These are phyloP conservation scores for Clonostachys solani DNA, from an alignment of 2,329 filamentous ascomycete genomes.

Conservation along the genomic window DNA sequence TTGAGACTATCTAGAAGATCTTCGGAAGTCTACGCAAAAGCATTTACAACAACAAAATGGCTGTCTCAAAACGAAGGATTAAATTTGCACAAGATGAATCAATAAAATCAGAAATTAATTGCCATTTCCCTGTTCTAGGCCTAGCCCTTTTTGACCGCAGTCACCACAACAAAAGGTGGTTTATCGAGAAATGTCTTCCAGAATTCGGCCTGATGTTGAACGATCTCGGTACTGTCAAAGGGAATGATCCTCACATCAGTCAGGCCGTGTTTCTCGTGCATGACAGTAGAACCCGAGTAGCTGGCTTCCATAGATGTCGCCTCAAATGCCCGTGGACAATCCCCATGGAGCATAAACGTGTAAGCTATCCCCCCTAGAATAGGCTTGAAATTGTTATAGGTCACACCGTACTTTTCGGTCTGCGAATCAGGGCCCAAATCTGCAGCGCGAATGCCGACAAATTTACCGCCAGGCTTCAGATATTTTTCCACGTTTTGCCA, in stretches of 20 bases:
- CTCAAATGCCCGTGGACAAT: not conserved
- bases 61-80: too few relatives aligned
- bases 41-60: too few relatives aligned
- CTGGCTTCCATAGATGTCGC: not conserved
- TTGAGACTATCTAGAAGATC: too few relatives aligned
- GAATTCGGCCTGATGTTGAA: not conserved
- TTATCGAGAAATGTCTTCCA: not conserved
- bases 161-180: not conserved
- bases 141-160: not conserved
- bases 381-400: not conserved
- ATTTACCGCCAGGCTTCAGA: constrained; percentile 18
- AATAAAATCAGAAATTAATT: too few relatives aligned
- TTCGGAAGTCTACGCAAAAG: too few relatives aligned
- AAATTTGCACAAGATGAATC: too few relatives aligned
- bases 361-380: not conserved
- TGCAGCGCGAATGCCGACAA: constrained; percentile 13
- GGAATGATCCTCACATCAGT: not conserved
- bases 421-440: not conserved
- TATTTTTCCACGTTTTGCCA: constrained; percentile 14
- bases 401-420: constrained; percentile 1
- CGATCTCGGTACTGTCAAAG: not conserved
- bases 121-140: too few relatives aligned
- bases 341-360: not conserved
- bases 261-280: not conserved
- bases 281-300: not conserved